Evolutionary conservation across 2,329 filamentous ascomycete species (phyloP).

Genomic region (Fusarium verticillioides): DNA sequence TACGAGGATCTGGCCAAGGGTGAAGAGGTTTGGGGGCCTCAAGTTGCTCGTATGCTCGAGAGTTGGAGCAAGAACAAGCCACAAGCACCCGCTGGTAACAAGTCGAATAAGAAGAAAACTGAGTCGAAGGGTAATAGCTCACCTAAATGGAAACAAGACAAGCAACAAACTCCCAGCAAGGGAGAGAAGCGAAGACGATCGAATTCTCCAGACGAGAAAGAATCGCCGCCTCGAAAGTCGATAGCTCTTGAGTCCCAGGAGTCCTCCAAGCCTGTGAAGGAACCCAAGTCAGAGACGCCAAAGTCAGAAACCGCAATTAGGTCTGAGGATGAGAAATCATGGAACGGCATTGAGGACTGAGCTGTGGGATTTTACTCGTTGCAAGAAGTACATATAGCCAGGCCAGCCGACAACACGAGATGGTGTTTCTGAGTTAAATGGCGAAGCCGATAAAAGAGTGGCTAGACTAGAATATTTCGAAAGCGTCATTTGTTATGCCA

Average conservation of each 20-base stretch:
- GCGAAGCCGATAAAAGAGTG: conserved; percentile 10
- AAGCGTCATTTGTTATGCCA: conserved; percentile 23
- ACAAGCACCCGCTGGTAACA: conserved; percentile 36
- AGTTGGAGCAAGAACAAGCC: conserved; percentile 53
- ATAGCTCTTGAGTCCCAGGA: conserved; percentile 38
- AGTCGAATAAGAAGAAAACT: conserved; percentile 35
- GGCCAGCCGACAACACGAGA: neutral
- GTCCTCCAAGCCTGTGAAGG: conserved; percentile 28
- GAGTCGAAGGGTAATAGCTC: conserved; percentile 19
- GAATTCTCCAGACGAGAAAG: conserved; percentile 37
- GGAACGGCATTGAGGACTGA: conserved; percentile 57
- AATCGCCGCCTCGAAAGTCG: conserved; percentile 47
- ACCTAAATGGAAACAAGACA: conserved; percentile 26
- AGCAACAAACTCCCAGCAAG: conserved; percentile 23
- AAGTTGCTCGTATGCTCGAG: conserved; percentile 65
- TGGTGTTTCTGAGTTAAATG: neutral
- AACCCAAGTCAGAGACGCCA: conserved; percentile 18
- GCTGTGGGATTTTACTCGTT: neutral
- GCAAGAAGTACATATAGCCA: conserved; percentile 2
- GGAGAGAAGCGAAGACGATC: conserved; percentile 48
- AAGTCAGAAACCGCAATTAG: conserved; percentile 28
- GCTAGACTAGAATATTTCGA: conserved; percentile 30
- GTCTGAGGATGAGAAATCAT: conserved; percentile 56
- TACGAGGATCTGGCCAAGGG: conserved; percentile 80
- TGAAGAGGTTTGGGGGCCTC: conserved; percentile 84